A percentile compares a stretch with the other conserved stretches of the same genome.
Evolutionary conservation across 345 rosid genomes (phyloP).

Genomic region (Acer yangbiense): DNA sequence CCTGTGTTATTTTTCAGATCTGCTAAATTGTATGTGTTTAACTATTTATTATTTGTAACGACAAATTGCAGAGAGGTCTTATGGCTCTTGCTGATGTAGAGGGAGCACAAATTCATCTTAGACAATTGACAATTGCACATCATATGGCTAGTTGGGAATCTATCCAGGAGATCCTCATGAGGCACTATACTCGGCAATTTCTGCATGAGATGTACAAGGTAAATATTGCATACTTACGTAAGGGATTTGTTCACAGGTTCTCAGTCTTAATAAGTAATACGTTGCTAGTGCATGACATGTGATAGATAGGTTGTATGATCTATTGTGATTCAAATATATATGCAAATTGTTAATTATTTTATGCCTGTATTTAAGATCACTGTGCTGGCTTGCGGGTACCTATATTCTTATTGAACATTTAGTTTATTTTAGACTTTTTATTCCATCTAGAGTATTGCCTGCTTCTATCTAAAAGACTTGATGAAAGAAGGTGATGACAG

Average conservation of each 20-base stretch:
- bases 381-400: not conserved
- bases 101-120: constrained; percentile 90
- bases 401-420: not conserved
- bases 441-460: not conserved
- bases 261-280: not conserved
- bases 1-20: not conserved
- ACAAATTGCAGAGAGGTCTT: constrained; percentile 71
- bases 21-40: not conserved
- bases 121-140: constrained; percentile 72
- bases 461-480: not conserved
- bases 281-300: not conserved
- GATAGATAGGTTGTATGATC: not conserved
- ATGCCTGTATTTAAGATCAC: not conserved
- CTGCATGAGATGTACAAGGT: constrained; percentile 99
- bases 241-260: not conserved
- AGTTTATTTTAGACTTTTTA: not conserved
- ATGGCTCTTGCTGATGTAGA: constrained; percentile 97
- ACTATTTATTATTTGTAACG: constrained; percentile 3
- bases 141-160: constrained; percentile 96
- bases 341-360: not conserved
- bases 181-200: constrained; percentile 85
- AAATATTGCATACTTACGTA: constrained; percentile 6
- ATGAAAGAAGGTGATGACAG: not conserved
- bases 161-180: constrained; percentile 77
- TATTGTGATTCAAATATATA: not conserved